Evolutionary conservation across 192 early-diverging fungal genomes (phyloP).

Genomic region (Coemansia sp.): DNA sequence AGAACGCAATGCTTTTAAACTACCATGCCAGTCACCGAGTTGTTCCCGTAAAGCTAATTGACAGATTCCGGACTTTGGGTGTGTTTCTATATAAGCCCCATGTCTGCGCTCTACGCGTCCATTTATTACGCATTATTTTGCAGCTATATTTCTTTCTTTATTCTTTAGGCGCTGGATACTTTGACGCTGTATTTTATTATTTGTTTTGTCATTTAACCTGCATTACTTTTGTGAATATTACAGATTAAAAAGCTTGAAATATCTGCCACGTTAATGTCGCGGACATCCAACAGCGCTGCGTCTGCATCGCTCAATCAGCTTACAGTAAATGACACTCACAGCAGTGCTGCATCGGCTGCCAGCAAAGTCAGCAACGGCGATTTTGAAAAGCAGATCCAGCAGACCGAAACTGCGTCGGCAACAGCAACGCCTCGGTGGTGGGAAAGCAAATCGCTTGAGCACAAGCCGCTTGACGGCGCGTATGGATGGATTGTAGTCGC

Average conservation of each 20-base stretch:
- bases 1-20: background rate
- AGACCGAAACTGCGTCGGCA: background rate
- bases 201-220: background rate
- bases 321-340: background rate
- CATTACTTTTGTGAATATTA: background rate
- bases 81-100: background rate
- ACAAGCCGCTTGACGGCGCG: slow-evolving; percentile 27
- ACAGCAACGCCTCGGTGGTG: slow-evolving; percentile 31
- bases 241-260: background rate
- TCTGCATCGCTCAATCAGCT: slow-evolving; percentile 15
- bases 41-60: background rate
- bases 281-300: slow-evolving; percentile 4
- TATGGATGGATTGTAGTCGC: slow-evolving; percentile 58
- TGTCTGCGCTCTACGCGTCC: background rate
- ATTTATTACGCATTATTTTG: background rate
- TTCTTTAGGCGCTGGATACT: background rate
- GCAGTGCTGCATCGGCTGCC: background rate
- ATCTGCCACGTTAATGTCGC: slow-evolving; percentile 7
- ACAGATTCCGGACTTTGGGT: background rate
- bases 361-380: slow-evolving; percentile 6
- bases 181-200: background rate
- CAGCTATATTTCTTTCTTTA: background rate
- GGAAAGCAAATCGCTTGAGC: slow-evolving; percentile 41
- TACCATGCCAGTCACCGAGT: background rate
- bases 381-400: background rate